Conservation (phyloP, 345 rosid species). For the Kandelia obovata region DNA sequence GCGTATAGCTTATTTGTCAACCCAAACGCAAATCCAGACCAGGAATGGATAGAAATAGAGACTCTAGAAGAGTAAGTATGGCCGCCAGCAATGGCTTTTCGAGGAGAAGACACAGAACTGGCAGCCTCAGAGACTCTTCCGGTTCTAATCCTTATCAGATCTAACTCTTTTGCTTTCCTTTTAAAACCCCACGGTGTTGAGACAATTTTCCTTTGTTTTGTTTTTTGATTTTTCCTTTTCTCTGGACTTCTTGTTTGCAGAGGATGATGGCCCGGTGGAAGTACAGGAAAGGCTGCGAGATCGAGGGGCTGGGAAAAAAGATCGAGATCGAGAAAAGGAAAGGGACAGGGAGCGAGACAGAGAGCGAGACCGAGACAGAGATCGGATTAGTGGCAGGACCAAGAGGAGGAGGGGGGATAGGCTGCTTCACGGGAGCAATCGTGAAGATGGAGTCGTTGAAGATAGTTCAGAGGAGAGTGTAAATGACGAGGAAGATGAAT, state of each 20-base stretch:
- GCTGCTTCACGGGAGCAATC: slow-evolving; percentile 54
- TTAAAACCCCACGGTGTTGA: background rate
- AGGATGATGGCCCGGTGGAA: slow-evolving; percentile 76
- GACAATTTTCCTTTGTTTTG: background rate
- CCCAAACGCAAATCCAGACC: background rate
- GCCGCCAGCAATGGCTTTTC: slow-evolving; percentile 64
- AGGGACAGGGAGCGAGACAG: slow-evolving; percentile 45
- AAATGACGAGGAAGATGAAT: slow-evolving; percentile 81
- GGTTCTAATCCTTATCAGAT: slow-evolving; percentile 53
- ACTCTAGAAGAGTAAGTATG: slow-evolving; percentile 68
- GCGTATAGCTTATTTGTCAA: slow-evolving; percentile 19
- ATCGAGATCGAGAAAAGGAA: slow-evolving; percentile 74
- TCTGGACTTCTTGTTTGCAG: slow-evolving; percentile 30
- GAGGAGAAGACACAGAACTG: slow-evolving; percentile 73
- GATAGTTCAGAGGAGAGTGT: slow-evolving; percentile 91
- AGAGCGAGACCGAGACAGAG: slow-evolving; percentile 52
- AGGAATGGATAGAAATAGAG: slow-evolving; percentile 88
- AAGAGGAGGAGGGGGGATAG: slow-evolving; percentile 83
- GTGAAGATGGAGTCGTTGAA: slow-evolving; percentile 64
- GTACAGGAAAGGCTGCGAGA: slow-evolving; percentile 80
- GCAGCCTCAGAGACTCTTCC: slow-evolving; percentile 83
- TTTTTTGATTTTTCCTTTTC: background rate
- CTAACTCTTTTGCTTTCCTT: slow-evolving; percentile 10
- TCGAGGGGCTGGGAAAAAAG: slow-evolving; percentile 58
- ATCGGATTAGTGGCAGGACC: slow-evolving; percentile 67